Percentiles rank a stretch among this genome's conserved stretches.
phyloP scores from a whole-genome alignment of 768 basidiomycete genomes.

The Auricularia sp. region DNA sequence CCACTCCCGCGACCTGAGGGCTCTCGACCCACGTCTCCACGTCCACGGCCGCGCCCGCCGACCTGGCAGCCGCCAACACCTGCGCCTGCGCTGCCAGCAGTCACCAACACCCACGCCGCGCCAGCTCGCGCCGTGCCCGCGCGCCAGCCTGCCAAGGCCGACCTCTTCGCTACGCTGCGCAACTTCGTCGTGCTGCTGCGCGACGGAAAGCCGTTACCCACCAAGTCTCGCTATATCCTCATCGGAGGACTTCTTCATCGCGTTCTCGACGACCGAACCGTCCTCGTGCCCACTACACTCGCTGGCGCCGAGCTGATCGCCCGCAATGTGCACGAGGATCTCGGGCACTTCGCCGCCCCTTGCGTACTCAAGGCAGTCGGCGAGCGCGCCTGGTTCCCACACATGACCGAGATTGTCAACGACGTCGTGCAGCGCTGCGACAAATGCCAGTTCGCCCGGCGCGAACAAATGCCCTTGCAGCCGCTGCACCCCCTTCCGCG shows the following conservation, averaged over 20 bases:
- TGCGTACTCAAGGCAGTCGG: slow-evolving; percentile 11
- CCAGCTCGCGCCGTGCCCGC: too few relatives aligned
- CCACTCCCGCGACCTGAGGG: too few relatives aligned
- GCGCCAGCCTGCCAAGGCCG: too few relatives aligned
- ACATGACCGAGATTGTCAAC: slow-evolving; percentile 7
- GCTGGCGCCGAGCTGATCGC: not conserved
- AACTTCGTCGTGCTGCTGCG: too few relatives aligned
- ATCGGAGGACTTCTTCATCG: not conserved
- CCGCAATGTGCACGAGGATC: slow-evolving; percentile 8
- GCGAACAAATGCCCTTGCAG: slow-evolving; percentile 8
- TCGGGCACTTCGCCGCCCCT: slow-evolving; percentile 15
- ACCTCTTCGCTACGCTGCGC: too few relatives aligned
- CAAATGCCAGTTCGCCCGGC: slow-evolving; percentile 14
- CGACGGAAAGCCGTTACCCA: too few relatives aligned
- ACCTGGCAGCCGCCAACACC: too few relatives aligned
- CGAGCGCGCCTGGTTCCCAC: not conserved
- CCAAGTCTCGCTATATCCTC: not conserved
- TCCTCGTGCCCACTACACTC: not conserved
- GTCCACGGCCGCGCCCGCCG: too few relatives aligned
- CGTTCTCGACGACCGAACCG: not conserved
- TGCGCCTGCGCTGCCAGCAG: too few relatives aligned
- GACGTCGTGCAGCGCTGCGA: slow-evolving; percentile 13
- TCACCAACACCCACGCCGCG: too few relatives aligned
- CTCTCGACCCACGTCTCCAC: too few relatives aligned
- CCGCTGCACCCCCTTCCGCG: slow-evolving; percentile 15